phyloP scores from a whole-genome alignment of 495 filamentous ascomycete genomes.

The Penicillium cinerascens region DNA sequence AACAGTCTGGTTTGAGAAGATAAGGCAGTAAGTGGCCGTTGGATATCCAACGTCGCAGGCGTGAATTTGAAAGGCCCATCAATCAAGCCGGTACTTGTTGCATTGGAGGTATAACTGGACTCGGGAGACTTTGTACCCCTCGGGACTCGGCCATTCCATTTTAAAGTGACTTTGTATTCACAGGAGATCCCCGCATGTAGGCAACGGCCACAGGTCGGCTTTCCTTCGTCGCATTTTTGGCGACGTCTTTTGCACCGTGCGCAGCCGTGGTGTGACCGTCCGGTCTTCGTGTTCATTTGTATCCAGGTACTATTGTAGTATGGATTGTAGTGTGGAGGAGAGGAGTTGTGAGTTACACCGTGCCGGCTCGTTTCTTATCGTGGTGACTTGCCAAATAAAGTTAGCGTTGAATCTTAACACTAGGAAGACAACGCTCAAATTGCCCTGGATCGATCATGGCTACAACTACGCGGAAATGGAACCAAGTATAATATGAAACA shows the following conservation, averaged over 20 bases:
- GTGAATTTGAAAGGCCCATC: background rate
- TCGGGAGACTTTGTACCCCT: conserved; percentile 1
- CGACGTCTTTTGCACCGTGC: conserved; percentile 15
- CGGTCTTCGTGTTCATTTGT: background rate
- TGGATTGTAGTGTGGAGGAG: background rate
- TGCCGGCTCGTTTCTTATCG: background rate
- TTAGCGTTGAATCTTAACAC: background rate
- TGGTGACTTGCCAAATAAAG: background rate
- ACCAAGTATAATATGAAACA: conserved; percentile 18
- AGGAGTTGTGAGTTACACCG: background rate
- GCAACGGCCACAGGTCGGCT: conserved; percentile 12
- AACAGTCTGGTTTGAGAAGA: conserved; percentile 3
- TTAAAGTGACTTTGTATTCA: conserved; percentile 11
- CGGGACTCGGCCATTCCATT: conserved; percentile 18
- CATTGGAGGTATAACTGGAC: background rate
- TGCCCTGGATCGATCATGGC: background rate
- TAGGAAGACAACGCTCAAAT: too few species aligned
- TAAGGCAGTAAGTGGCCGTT: background rate
- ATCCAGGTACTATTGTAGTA: too few species aligned
- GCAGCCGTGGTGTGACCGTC: conserved; percentile 13
- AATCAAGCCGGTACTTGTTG: background rate
- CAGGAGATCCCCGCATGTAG: conserved; percentile 6
- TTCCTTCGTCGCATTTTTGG: conserved; percentile 17
- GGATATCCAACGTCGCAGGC: background rate
- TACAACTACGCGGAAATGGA: background rate